Conservation (phyloP, 768 basidiomycete species). For the Tylopilus balloui region DNA sequence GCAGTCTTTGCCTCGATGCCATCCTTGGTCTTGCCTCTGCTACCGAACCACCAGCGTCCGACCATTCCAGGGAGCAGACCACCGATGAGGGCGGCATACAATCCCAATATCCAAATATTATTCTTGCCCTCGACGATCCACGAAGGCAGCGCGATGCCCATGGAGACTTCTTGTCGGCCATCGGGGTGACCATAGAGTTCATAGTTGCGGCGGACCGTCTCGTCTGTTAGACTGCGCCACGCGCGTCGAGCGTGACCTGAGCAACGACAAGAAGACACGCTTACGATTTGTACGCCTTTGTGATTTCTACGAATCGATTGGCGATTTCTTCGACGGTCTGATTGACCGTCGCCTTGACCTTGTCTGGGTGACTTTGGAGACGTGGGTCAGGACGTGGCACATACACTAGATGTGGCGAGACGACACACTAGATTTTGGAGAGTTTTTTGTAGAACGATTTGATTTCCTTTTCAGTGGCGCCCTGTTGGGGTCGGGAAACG, state of each 20-base stretch:
- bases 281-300: constrained; percentile 96
- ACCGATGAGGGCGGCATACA: constrained; percentile 87
- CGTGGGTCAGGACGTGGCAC: neutral
- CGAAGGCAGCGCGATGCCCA: constrained; percentile 91
- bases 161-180: constrained; percentile 89
- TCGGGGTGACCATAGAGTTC: constrained; percentile 91
- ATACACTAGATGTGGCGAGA: neutral
- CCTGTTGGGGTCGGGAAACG: constrained; percentile 36
- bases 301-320: constrained; percentile 83
- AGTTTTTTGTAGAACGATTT: constrained; percentile 94
- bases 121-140: constrained; percentile 94
- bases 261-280: constrained; percentile 17
- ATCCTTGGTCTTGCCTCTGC: constrained; percentile 85
- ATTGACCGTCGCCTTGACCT: constrained; percentile 78
- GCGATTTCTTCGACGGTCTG: constrained; percentile 85
- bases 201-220: constrained; percentile 85
- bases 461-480: constrained; percentile 79
- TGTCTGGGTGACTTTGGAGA: constrained; percentile 84
- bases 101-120: constrained; percentile 83
- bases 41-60: constrained; percentile 97
- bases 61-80: constrained; percentile 82
- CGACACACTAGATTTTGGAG: constrained; percentile 73
- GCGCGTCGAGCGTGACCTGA: neutral
- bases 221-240: constrained; percentile 73
- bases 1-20: constrained; percentile 80